Evolutionary conservation across 2,329 filamentous ascomycete genomes (phyloP).

Genomic region (Claviceps purpurea): DNA sequence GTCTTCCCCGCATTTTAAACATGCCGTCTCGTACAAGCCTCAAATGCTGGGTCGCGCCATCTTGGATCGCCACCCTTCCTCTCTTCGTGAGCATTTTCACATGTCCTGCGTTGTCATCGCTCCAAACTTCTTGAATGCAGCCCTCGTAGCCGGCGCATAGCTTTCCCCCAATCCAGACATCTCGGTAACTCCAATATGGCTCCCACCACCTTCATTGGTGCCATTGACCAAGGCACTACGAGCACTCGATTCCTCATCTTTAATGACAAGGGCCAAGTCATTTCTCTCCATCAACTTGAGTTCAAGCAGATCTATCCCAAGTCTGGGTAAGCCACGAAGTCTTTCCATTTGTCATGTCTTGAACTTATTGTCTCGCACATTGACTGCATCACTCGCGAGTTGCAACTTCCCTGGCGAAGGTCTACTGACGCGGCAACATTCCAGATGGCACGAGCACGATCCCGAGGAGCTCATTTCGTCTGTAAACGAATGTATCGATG

Average conservation of each 20-base stretch:
- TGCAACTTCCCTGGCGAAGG: background rate
- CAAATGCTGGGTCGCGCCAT: too few relatives aligned
- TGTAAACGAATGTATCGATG: slow-evolving; percentile 63
- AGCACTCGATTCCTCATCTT: slow-evolving; percentile 70
- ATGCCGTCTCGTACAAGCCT: too few relatives aligned
- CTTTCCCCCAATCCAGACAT: background rate
- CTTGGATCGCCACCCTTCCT: too few relatives aligned
- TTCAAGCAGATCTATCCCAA: slow-evolving; percentile 64
- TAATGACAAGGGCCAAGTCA: slow-evolving; percentile 53
- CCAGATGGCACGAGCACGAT: slow-evolving; percentile 76
- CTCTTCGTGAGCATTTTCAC: too few relatives aligned
- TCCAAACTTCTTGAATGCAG: slow-evolving; percentile 2
- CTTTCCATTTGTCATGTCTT: background rate
- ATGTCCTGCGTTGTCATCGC: too few relatives aligned
- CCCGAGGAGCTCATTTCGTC: slow-evolving; percentile 60
- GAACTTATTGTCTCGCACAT: background rate
- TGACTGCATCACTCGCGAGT: background rate
- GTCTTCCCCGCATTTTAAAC: too few relatives aligned
- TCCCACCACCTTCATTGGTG: slow-evolving; percentile 46
- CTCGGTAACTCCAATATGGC: slow-evolving; percentile 16
- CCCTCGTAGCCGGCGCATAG: slow-evolving; percentile 5
- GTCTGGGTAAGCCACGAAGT: slow-evolving; percentile 41
- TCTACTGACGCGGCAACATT: slow-evolving; percentile 5
- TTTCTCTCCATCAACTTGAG: slow-evolving; percentile 62
- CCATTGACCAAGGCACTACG: slow-evolving; percentile 71